phyloP scores from a whole-genome alignment of 1,284 basidiomycete species.

The Athelia sp. region DNA sequence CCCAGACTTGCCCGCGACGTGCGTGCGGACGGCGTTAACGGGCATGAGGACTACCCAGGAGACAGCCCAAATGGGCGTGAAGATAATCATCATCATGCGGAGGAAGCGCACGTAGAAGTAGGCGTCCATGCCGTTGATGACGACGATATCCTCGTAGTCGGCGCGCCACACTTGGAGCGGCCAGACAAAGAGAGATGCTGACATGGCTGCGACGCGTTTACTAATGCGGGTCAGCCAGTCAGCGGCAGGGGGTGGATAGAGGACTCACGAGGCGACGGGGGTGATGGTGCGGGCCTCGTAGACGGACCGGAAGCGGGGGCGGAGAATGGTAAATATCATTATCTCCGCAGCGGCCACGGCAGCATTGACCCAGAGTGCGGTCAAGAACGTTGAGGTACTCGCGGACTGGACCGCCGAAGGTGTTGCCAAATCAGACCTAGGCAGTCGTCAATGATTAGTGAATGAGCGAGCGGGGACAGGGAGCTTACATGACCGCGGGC shows the following conservation, averaged over 20 bases:
- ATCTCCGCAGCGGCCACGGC: too few relatives aligned
- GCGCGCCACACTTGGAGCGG: conserved; percentile 51
- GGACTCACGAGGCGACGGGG: not conserved
- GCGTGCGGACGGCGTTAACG: conserved; percentile 53
- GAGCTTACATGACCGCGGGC: too few relatives aligned
- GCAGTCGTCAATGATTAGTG: too few relatives aligned
- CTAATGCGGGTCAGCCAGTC: conserved; percentile 34
- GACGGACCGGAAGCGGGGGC: conserved; percentile 34
- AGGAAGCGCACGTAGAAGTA: conserved; percentile 93
- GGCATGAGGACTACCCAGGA: conserved; percentile 73
- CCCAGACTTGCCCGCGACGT: conserved; percentile 44
- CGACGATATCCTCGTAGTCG: conserved; percentile 22
- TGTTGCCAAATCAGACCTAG: too few relatives aligned
- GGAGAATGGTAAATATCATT: too few relatives aligned
- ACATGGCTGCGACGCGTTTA: not conserved
- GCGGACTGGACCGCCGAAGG: too few relatives aligned
- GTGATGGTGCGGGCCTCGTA: conserved; percentile 76
- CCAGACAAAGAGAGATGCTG: conserved; percentile 45
- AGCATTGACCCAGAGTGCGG: too few relatives aligned
- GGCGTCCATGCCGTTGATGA: conserved; percentile 85
- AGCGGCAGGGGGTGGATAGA: too few relatives aligned
- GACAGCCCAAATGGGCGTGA: conserved; percentile 79
- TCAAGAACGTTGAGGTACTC: too few relatives aligned
- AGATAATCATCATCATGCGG: conserved; percentile 73
- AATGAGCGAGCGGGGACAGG: too few relatives aligned